These are phyloP conservation scores for Neofusicoccum sp. DNA, from an alignment of 2,329 filamentous ascomycete genomes.

Conservation along the genomic window DNA sequence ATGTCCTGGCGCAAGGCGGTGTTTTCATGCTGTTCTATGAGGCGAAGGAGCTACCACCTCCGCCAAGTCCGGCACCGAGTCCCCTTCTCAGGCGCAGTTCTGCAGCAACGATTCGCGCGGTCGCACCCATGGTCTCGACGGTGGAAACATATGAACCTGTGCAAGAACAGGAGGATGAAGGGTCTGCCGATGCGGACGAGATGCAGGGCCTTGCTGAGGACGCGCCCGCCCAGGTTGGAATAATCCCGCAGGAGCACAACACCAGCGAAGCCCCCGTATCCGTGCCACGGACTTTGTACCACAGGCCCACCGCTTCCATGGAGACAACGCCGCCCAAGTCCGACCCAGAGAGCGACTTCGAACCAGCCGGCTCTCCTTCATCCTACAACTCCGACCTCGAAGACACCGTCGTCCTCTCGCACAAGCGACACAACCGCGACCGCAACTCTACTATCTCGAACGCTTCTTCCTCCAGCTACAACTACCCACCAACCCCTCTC, in stretches of 20 bases:
- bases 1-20: constrained; percentile 71
- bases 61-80: not conserved
- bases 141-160: constrained; percentile 8
- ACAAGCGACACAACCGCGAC: constrained; percentile 9
- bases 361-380: not conserved
- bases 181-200: not conserved
- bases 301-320: constrained; percentile 1
- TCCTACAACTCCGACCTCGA: constrained; percentile 1
- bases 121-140: not conserved
- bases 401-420: constrained; percentile 3
- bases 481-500: constrained; percentile 10
- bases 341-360: constrained; percentile 3
- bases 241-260: not conserved
- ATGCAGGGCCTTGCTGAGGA: not conserved
- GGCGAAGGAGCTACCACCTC: constrained; percentile 6
- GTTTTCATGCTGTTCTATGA: constrained; percentile 99
- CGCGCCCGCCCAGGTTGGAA: not conserved
- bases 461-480: constrained; percentile 8
- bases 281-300: not conserved
- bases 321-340: constrained; percentile 5
- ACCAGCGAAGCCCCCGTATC: not conserved
- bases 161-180: constrained; percentile 16
- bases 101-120: constrained; percentile 10
- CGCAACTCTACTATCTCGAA: constrained; percentile 17
- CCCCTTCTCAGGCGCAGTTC: constrained; percentile 11